Evolutionary conservation across 1,284 basidiomycete genomes (phyloP).

Genomic region (Tilletia walkeri): DNA sequence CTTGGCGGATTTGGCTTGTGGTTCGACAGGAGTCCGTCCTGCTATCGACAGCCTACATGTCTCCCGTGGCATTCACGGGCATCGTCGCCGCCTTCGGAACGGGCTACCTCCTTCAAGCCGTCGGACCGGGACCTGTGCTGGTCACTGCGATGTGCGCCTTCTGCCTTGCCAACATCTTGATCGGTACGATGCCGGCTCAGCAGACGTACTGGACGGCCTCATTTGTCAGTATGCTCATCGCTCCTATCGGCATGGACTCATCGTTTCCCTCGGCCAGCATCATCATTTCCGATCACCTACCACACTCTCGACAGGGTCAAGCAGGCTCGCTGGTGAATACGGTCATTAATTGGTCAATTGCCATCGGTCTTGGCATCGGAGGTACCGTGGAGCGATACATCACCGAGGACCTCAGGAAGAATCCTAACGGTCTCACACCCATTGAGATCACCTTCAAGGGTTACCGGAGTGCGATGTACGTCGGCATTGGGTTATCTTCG

Average conservation of each 20-base stretch:
- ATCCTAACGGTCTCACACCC: neutral
- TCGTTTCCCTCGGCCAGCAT: slow-evolving; percentile 38
- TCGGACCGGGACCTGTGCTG: slow-evolving; percentile 32
- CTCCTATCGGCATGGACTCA: slow-evolving; percentile 43
- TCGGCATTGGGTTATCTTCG: slow-evolving; percentile 23
- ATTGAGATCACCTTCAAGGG: slow-evolving; percentile 11
- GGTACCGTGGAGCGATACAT: slow-evolving; percentile 34
- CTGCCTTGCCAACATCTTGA: slow-evolving; percentile 32
- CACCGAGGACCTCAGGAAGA: slow-evolving; percentile 10
- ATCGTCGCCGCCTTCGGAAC: slow-evolving; percentile 34
- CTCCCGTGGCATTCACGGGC: slow-evolving; percentile 30
- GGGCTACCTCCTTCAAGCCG: slow-evolving; percentile 27
- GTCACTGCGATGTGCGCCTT: slow-evolving; percentile 35
- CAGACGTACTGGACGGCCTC: slow-evolving; percentile 29
- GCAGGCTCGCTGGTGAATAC: slow-evolving; percentile 45
- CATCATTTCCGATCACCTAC: slow-evolving; percentile 34
- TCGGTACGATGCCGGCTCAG: slow-evolving; percentile 28
- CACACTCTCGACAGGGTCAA: slow-evolving; percentile 33
- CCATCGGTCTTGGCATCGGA: slow-evolving; percentile 41
- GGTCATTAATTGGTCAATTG: slow-evolving; percentile 42
- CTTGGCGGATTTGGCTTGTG: neutral
- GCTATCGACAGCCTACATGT: slow-evolving; percentile 25
- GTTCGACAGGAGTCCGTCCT: slow-evolving; percentile 16
- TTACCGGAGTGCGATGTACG: slow-evolving; percentile 20
- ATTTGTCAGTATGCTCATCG: slow-evolving; percentile 29